Conservation (phyloP, 345 rosid genomes). For the Populus pruinosa region DNA sequence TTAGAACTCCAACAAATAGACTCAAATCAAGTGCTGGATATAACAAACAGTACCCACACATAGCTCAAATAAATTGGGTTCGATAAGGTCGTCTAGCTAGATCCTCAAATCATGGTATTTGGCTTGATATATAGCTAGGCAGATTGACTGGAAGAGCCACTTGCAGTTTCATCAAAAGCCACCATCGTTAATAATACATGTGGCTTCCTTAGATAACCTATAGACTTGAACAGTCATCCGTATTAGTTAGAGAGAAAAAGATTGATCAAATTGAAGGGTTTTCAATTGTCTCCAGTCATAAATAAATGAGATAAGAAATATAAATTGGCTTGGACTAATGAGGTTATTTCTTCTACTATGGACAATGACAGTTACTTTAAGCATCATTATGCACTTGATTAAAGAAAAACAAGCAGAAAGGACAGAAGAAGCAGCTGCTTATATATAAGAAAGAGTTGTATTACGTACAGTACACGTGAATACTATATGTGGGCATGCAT, state of each 20-base stretch:
- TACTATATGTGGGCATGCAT: slow-evolving; percentile 24
- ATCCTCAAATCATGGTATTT: not conserved
- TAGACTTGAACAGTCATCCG: not conserved
- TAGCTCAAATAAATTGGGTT: not conserved
- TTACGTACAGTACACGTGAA: slow-evolving; percentile 42
- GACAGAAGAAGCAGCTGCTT: slow-evolving; percentile 7
- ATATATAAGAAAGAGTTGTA: not conserved
- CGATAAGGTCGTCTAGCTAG: not conserved
- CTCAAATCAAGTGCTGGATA: not conserved
- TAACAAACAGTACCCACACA: not conserved
- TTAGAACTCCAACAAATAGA: not conserved
- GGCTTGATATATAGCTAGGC: not conserved
- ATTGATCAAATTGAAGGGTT: not conserved
- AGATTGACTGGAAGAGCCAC: not conserved
- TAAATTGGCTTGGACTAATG: slow-evolving; percentile 8
- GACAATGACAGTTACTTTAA: slow-evolving; percentile 30
- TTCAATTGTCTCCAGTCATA: not conserved
- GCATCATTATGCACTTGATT: slow-evolving; percentile 13
- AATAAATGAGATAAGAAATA: not conserved
- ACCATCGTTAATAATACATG: not conserved
- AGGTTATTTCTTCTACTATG: slow-evolving; percentile 15
- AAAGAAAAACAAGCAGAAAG: slow-evolving; percentile 18
- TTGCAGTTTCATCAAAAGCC: not conserved
- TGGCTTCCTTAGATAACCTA: not conserved
- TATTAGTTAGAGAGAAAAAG: slow-evolving; percentile 2